Percentiles rank a stretch among this genome's conserved stretches.
phyloP scores from a whole-genome alignment of 2,329 filamentous ascomycete genomes.

The Camillea tinctor region DNA sequence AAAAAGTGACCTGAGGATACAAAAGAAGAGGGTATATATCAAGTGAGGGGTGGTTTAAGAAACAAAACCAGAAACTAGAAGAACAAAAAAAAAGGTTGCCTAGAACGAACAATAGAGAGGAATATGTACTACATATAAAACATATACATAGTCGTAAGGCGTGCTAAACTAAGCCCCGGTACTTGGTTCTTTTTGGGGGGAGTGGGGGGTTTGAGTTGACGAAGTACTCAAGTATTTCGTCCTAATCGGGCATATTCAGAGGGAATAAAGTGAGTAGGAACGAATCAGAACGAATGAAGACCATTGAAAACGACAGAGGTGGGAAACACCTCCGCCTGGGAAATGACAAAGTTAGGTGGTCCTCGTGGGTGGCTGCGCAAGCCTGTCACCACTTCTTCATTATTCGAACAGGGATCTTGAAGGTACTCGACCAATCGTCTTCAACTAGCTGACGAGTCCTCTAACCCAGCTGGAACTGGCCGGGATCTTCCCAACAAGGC shows the following conservation, averaged over 20 bases:
- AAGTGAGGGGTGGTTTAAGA: constrained; percentile 2
- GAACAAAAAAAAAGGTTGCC: constrained; percentile 14
- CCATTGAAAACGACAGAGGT: neutral
- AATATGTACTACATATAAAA: constrained; percentile 18
- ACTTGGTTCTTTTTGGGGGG: neutral
- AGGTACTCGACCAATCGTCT: constrained; percentile 24
- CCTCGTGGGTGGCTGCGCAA: constrained; percentile 22
- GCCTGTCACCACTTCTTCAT: constrained; percentile 9
- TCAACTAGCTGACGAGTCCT: constrained; percentile 32
- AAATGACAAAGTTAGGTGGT: constrained; percentile 8
- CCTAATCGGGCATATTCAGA: neutral
- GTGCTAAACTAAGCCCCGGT: neutral
- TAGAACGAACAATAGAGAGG: constrained; percentile 10
- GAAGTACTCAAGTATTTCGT: neutral
- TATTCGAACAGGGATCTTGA: constrained; percentile 12
- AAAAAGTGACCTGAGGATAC: constrained; percentile 10
- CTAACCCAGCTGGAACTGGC: constrained; percentile 20
- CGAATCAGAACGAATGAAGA: neutral
- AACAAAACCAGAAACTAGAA: constrained; percentile 3
- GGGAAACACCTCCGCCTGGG: constrained; percentile 1
- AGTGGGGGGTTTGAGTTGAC: neutral
- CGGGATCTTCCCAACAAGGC: neutral
- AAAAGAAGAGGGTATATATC: constrained; percentile 1
- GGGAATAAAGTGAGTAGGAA: neutral
- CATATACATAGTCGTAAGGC: too few species aligned